Evolutionary conservation across 306 rosid genomes (phyloP).

Genomic region (Cotoneaster glaucophyllus): DNA sequence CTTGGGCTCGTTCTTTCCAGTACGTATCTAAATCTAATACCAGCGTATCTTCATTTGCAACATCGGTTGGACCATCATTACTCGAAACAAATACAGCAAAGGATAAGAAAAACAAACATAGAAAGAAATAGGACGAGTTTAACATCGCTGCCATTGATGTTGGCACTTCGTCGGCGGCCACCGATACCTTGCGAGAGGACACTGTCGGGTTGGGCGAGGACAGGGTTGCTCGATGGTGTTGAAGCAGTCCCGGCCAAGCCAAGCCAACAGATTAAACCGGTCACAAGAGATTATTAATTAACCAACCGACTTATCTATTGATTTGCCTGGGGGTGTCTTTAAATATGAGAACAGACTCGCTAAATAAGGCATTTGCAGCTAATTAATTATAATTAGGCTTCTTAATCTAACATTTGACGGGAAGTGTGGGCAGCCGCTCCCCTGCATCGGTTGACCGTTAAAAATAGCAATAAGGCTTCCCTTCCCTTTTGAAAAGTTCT

Average conservation of each 20-base stretch:
- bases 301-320: not conserved
- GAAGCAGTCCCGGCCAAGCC: not conserved
- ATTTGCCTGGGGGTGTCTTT: not conserved
- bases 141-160: not conserved
- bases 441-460: not conserved
- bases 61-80: not conserved
- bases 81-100: conserved; percentile 14
- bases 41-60: not conserved
- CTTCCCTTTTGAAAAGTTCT: not conserved
- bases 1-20: conserved; percentile 40
- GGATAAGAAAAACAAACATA: conserved; percentile 18
- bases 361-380: not conserved
- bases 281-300: not conserved
- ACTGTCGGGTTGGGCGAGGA: not conserved
- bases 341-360: not conserved
- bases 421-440: not conserved
- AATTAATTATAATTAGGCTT: not conserved
- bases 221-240: not conserved
- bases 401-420: not conserved
- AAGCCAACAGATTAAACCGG: not conserved
- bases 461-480: not conserved
- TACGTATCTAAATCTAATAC: conserved; percentile 30
- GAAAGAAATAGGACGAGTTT: not conserved
- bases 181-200: not conserved
- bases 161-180: not conserved